Percentiles rank a stretch among this genome's conserved stretches.
These are phyloP conservation scores for Debaryomycetaceae sp. DNA, from an alignment of 1,139 yeast genomes.

Conservation along the genomic window DNA sequence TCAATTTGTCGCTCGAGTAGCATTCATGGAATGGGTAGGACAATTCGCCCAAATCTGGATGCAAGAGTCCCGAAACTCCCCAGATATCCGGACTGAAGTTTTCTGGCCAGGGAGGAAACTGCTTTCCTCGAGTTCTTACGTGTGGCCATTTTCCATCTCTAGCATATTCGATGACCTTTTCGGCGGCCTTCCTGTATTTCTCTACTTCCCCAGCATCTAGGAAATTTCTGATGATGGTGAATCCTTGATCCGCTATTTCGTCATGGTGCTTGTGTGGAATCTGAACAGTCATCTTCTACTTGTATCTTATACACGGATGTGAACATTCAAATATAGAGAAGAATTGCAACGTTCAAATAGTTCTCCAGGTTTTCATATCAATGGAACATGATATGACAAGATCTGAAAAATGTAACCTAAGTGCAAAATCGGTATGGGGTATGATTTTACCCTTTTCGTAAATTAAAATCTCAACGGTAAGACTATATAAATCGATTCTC, in stretches of 20 bases:
- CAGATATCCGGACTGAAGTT: constrained; percentile 55
- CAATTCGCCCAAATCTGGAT: constrained; percentile 45
- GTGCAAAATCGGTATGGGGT: background rate
- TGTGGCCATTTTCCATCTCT: constrained; percentile 52
- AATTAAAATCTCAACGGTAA: too few species aligned
- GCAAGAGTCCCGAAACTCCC: constrained; percentile 52
- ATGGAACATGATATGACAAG: background rate
- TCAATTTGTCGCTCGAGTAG: constrained; percentile 41
- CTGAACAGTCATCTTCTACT: constrained; percentile 6
- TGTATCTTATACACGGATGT: too few species aligned
- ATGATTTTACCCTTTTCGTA: background rate
- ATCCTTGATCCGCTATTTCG: constrained; percentile 44
- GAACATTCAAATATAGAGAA: too few species aligned
- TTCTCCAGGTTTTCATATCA: too few species aligned
- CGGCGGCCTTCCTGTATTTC: constrained; percentile 36
- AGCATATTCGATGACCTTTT: constrained; percentile 42
- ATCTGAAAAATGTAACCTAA: background rate
- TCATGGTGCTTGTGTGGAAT: constrained; percentile 18
- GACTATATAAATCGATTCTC: too few species aligned
- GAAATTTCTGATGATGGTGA: constrained; percentile 40
- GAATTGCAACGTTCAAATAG: too few species aligned
- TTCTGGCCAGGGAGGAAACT: constrained; percentile 60
- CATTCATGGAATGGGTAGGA: constrained; percentile 42
- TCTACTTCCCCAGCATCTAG: constrained; percentile 41
- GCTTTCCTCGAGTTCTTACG: constrained; percentile 54